Percentiles rank a stretch among this genome's conserved stretches.
Evolutionary conservation across 1,284 basidiomycete species (phyloP).

Genomic region (Ganoderma multipileum): DNA sequence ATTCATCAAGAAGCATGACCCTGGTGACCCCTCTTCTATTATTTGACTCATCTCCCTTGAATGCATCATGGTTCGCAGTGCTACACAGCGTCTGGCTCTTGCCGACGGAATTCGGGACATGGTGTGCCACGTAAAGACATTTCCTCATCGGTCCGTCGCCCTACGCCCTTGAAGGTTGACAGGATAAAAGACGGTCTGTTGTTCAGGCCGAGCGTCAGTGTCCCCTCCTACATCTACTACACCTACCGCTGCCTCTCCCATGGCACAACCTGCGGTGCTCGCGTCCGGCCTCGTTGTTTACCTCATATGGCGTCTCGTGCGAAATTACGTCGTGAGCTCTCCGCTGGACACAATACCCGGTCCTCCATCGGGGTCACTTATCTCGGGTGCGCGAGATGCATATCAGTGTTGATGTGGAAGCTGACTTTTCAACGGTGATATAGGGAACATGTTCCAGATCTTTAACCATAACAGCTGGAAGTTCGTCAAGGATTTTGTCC

Average conservation of each 20-base stretch:
- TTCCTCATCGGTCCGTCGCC: background rate
- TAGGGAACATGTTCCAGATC: constrained; percentile 13
- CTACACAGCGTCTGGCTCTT: background rate
- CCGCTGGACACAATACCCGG: constrained; percentile 34
- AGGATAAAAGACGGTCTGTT: background rate
- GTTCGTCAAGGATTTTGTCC: constrained; percentile 3
- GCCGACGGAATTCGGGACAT: background rate
- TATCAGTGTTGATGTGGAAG: background rate
- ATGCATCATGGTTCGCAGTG: background rate
- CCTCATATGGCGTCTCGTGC: constrained; percentile 4
- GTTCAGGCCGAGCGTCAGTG: background rate
- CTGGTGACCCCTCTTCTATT: background rate
- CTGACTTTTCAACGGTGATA: background rate
- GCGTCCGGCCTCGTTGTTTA: background rate
- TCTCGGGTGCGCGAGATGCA: constrained; percentile 25
- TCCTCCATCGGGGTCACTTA: constrained; percentile 26
- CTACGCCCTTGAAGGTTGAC: background rate
- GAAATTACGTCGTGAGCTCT: constrained; percentile 11
- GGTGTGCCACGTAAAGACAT: background rate
- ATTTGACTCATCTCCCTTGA: background rate
- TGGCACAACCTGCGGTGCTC: background rate
- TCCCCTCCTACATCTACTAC: background rate
- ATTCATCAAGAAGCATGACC: background rate
- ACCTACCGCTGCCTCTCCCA: background rate
- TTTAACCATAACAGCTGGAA: constrained; percentile 9